Percentiles rank a stretch among this genome's conserved stretches.
Conservation (phyloP, 2,329 filamentous ascomycete genomes). For the Trichoderma atroviride region DNA sequence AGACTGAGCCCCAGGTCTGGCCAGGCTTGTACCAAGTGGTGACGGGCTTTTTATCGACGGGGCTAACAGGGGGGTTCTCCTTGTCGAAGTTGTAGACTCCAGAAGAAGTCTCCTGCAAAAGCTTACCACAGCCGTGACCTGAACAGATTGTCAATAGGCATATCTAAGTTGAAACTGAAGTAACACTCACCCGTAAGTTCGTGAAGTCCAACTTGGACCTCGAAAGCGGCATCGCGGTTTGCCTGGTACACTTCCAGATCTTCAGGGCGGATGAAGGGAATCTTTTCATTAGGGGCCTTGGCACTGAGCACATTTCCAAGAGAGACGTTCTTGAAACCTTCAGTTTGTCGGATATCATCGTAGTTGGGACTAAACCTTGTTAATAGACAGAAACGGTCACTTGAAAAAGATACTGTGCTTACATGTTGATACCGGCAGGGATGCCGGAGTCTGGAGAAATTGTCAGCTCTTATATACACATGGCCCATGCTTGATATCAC, state of each 20-base stretch:
- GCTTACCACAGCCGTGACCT: constrained; percentile 90
- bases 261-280: constrained; percentile 81
- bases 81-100: constrained; percentile 88
- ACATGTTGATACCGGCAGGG: constrained; percentile 68
- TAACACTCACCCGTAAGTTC: constrained; percentile 63
- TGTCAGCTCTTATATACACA: constrained; percentile 39
- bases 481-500: neutral
- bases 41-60: constrained; percentile 73
- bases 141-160: constrained; percentile 27
- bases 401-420: constrained; percentile 25
- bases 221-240: constrained; percentile 85
- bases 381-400: constrained; percentile 7
- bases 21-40: constrained; percentile 91
- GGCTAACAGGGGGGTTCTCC: constrained; percentile 77
- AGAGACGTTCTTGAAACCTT: constrained; percentile 92
- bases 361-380: constrained; percentile 58
- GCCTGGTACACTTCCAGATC: constrained; percentile 80
- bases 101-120: constrained; percentile 83
- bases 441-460: constrained; percentile 57
- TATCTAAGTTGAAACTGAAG: neutral
- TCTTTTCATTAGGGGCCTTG: constrained; percentile 87
- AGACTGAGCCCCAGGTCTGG: constrained; percentile 92
- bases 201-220: constrained; percentile 94
- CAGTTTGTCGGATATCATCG: constrained; percentile 76
- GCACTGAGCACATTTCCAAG: constrained; percentile 91